Conservation (phyloP, 2,329 filamentous ascomycete genomes). For the Trichoderma atrobrunneum region DNA sequence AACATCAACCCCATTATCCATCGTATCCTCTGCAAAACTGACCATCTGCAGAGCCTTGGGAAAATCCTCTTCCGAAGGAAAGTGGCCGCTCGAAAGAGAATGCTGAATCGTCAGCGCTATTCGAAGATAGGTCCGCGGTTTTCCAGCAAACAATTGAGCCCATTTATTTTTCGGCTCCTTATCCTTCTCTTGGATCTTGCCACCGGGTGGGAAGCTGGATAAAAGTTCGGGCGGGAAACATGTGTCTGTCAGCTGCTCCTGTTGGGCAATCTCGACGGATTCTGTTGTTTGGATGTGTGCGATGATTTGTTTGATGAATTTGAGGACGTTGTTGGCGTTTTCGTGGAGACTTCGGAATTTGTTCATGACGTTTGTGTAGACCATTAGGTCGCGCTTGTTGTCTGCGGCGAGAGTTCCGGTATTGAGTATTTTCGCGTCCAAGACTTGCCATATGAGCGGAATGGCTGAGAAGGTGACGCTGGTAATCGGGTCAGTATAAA, state of each 20-base stretch:
- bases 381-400: slow-evolving; percentile 7
- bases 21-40: not conserved
- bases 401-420: slow-evolving; percentile 2
- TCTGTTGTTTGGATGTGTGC: slow-evolving; percentile 11
- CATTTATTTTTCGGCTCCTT: slow-evolving; percentile 1
- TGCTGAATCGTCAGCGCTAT: slow-evolving; percentile 12
- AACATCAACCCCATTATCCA: not conserved
- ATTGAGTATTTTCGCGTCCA: slow-evolving; percentile 11
- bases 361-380: slow-evolving; percentile 17
- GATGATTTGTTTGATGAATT: slow-evolving; percentile 13
- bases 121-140: slow-evolving; percentile 1
- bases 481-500: not conserved
- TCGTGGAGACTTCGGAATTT: slow-evolving; percentile 9
- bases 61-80: slow-evolving; percentile 9
- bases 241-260: not conserved
- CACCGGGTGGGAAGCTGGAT: not conserved
- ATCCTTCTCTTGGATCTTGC: not conserved
- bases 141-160: not conserved
- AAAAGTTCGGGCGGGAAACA: not conserved
- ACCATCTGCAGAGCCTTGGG: slow-evolving; percentile 9
- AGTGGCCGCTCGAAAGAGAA: slow-evolving; percentile 4
- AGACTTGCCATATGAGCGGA: slow-evolving; percentile 13
- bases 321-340: slow-evolving; percentile 8
- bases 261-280: not conserved
- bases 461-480: slow-evolving; percentile 8